phyloP scores from a whole-genome alignment of 2,329 filamentous ascomycete species.

The Ascosphaera aggregata region DNA sequence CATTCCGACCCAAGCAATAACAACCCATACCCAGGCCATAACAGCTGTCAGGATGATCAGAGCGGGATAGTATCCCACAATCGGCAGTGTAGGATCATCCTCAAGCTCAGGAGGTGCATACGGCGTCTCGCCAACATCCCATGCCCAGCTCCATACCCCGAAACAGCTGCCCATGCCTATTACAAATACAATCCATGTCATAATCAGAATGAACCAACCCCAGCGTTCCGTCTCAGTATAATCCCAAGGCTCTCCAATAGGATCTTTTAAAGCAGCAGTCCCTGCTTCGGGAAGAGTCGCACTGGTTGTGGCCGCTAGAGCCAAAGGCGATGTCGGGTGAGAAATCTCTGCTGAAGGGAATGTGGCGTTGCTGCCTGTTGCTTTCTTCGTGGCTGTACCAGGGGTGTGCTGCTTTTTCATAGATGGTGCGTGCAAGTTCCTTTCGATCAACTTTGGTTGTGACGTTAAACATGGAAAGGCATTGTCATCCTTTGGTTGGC shows the following conservation, averaged over 20 bases:
- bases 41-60: conserved; percentile 80
- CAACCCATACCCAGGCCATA: conserved; percentile 98
- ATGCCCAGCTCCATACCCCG: conserved; percentile 94
- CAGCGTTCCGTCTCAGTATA: conserved; percentile 94
- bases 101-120: conserved; percentile 90
- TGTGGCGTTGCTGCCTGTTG: not conserved
- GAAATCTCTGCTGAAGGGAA: not conserved
- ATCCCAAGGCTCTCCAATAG: conserved; percentile 43
- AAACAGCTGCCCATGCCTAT: conserved; percentile 91
- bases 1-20: conserved; percentile 96
- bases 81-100: conserved; percentile 82
- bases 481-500: not conserved
- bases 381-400: not conserved
- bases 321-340: not conserved
- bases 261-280: conserved; percentile 7
- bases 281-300: conserved; percentile 14
- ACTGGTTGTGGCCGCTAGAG: conserved; percentile 22
- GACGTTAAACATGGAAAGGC: not conserved
- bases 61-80: conserved; percentile 91
- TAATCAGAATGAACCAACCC: conserved; percentile 80
- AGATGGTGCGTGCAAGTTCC: not conserved
- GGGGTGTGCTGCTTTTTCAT: not conserved
- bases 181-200: conserved; percentile 92
- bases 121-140: conserved; percentile 91
- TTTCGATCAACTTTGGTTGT: not conserved